Evolutionary conservation across 176 grass and related monocot species (phyloP).

Genomic region (Zea mays): Zm-B73-REFERENCE-NAM-5.0 NC_050099.1:15472001-15472500

Average conservation of each 20-base stretch:
- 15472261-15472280: background rate
- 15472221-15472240: background rate
- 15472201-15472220: background rate
- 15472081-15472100: background rate
- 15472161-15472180: background rate
- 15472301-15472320: too few relatives aligned
- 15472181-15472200: background rate
- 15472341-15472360: too few relatives aligned
- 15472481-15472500: background rate
- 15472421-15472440: background rate
- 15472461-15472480: background rate
- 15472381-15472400: too few relatives aligned
- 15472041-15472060: slow-evolving; percentile 14
- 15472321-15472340: too few relatives aligned
- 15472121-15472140: background rate
- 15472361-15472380: too few relatives aligned
- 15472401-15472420: too few relatives aligned
- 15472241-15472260: background rate
- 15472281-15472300: background rate
- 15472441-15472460: background rate
- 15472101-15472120: background rate
- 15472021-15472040: slow-evolving; percentile 38
- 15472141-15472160: background rate
- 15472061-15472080: background rate
- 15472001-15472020: background rate